Conservation (phyloP, 1,284 basidiomycete species). For the Fistulinella cinereoalba region DNA sequence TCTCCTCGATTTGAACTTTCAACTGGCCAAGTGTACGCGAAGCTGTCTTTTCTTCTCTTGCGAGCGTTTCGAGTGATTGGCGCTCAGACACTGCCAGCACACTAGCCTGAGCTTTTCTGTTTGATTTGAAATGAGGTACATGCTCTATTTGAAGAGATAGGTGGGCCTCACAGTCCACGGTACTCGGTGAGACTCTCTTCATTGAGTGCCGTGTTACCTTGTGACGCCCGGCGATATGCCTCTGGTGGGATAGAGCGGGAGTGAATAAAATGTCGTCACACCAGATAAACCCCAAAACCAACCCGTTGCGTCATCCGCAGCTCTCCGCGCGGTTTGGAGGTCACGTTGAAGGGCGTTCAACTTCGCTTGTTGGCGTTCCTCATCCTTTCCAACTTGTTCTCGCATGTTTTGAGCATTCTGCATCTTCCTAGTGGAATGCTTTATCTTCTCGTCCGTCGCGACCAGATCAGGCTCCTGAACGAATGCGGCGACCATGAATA, state of each 20-base stretch:
- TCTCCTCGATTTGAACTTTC: constrained; percentile 64
- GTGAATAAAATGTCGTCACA: not conserved
- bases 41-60: constrained; percentile 80
- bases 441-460: constrained; percentile 81
- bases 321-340: constrained; percentile 62
- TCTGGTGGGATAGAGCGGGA: constrained; percentile 46
- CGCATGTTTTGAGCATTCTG: constrained; percentile 64
- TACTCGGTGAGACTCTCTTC: constrained; percentile 89
- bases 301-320: constrained; percentile 80
- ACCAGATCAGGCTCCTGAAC: constrained; percentile 77
- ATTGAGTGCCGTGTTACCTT: constrained; percentile 75
- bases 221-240: constrained; percentile 71
- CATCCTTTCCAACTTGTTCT: constrained; percentile 69
- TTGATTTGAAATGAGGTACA: constrained; percentile 6
- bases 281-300: not conserved
- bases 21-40: constrained; percentile 66
- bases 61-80: constrained; percentile 77
- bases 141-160: not conserved
- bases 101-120: constrained; percentile 75
- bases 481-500: not conserved
- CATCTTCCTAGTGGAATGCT: constrained; percentile 78
- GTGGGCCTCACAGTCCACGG: constrained; percentile 65
- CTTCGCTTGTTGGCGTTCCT: constrained; percentile 61
- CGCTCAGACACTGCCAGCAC: constrained; percentile 83
- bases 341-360: constrained; percentile 62